phyloP scores from a whole-genome alignment of 805 yeast species.

The Teunomyces panamensis region DNA sequence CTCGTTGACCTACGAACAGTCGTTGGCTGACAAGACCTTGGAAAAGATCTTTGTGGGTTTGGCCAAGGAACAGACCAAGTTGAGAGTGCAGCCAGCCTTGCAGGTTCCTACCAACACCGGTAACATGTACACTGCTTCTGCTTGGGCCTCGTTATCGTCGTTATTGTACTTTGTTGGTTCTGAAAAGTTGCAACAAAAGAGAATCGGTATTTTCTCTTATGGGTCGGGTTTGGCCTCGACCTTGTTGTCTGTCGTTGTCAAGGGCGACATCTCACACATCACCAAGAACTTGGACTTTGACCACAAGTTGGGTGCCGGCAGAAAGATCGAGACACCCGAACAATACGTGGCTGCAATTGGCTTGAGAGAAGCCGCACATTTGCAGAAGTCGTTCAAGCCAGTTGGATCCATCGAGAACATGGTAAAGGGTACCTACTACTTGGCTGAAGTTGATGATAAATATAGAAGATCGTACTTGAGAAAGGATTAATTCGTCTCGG shows the following conservation, averaged over 20 bases:
- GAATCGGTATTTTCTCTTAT: conserved; percentile 91
- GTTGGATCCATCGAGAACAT: conserved; percentile 72
- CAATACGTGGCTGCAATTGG: conserved; percentile 79
- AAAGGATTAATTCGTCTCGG: conserved; percentile 45
- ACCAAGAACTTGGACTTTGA: conserved; percentile 64
- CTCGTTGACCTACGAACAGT: conserved; percentile 64
- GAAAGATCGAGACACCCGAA: conserved; percentile 68
- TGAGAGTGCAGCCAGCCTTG: conserved; percentile 76
- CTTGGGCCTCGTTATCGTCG: conserved; percentile 84
- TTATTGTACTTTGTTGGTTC: conserved; percentile 71
- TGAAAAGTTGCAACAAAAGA: conserved; percentile 72
- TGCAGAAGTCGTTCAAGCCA: conserved; percentile 78
- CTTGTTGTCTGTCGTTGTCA: conserved; percentile 72
- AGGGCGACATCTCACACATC: conserved; percentile 75
- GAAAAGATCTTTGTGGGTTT: conserved; percentile 83
- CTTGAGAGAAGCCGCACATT: conserved; percentile 86
- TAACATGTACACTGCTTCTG: conserved; percentile 95
- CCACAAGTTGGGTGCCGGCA: conserved; percentile 57
- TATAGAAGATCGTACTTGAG: conserved; percentile 79
- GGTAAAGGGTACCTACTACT: conserved; percentile 76
- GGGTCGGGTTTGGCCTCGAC: conserved; percentile 98
- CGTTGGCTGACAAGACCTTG: conserved; percentile 72
- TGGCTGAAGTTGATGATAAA: conserved; percentile 79
- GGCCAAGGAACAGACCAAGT: conserved; percentile 65
- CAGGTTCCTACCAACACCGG: conserved; percentile 94